These are phyloP conservation scores for Xylaria sp. DNA, from an alignment of 495 filamentous ascomycete genomes.

Conservation along the genomic window DNA sequence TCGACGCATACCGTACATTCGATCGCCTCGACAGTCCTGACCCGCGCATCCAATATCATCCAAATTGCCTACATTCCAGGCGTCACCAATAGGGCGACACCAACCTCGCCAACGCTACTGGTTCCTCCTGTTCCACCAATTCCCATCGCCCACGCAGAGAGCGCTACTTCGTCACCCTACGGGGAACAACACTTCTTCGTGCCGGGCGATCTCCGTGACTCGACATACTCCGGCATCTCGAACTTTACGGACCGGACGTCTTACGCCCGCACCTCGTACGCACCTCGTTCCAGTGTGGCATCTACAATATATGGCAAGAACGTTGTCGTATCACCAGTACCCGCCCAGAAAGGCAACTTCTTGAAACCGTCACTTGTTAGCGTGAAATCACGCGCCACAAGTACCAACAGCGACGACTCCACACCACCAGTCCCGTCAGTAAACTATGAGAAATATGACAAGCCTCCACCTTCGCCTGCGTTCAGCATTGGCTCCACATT, in stretches of 20 bases:
- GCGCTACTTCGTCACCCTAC: conserved; percentile 61
- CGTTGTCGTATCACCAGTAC: conserved; percentile 78
- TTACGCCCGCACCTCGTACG: conserved; percentile 69
- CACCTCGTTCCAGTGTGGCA: conserved; percentile 79
- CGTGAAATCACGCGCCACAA: conserved; percentile 69
- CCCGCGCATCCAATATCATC: conserved; percentile 96
- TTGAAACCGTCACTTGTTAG: conserved; percentile 90
- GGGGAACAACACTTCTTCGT: conserved; percentile 94
- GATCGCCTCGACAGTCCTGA: conserved; percentile 93
- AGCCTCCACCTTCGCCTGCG: conserved; percentile 55
- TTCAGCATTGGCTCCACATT: conserved; percentile 72
- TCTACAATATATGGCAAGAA: conserved; percentile 91
- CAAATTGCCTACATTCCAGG: conserved; percentile 99
- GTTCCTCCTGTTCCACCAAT: conserved; percentile 93
- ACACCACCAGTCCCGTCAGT: conserved; percentile 63
- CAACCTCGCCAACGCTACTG: conserved; percentile 79
- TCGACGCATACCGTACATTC: conserved; percentile 89
- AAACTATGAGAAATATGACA: conserved; percentile 58
- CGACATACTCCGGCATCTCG: conserved; percentile 73
- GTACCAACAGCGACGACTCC: conserved; percentile 50
- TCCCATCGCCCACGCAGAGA: conserved; percentile 68
- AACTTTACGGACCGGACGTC: conserved; percentile 71
- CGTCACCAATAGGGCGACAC: conserved; percentile 89
- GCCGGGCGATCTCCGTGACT: conserved; percentile 89
- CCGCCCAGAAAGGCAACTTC: conserved; percentile 82